phyloP scores from a whole-genome alignment of 495 filamentous ascomycete species.

The Penicillium simplicissimum region DNA sequence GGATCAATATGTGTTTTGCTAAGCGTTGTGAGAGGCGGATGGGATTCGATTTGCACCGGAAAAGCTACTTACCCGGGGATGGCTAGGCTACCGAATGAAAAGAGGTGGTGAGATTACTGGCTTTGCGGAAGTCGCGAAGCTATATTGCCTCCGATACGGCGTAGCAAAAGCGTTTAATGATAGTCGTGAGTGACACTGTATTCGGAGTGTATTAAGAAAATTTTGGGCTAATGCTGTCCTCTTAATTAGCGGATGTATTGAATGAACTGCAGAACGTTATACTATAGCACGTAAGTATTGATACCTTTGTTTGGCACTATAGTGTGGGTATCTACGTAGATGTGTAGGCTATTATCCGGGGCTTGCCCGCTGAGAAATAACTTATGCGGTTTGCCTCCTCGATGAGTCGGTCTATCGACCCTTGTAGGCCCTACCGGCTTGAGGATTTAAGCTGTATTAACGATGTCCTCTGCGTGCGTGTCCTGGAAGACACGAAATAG shows the following conservation, averaged over 20 bases:
- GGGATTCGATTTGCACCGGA: slow-evolving; percentile 35
- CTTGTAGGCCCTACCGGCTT: slow-evolving; percentile 26
- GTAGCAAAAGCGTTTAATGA: slow-evolving; percentile 40
- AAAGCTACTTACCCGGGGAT: background rate
- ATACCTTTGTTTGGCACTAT: slow-evolving; percentile 41
- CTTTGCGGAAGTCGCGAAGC: slow-evolving; percentile 29
- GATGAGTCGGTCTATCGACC: slow-evolving; percentile 40
- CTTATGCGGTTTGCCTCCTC: slow-evolving; percentile 34
- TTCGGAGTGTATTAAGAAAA: slow-evolving; percentile 1
- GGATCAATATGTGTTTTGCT: slow-evolving; percentile 25
- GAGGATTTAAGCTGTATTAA: slow-evolving; percentile 26
- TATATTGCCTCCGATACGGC: slow-evolving; percentile 38
- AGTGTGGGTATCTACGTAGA: slow-evolving; percentile 36
- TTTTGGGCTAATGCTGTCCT: slow-evolving; percentile 16
- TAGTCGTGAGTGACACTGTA: slow-evolving; percentile 23
- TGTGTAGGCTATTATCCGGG: slow-evolving; percentile 33
- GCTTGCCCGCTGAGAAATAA: slow-evolving; percentile 30
- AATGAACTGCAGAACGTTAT: slow-evolving; percentile 43
- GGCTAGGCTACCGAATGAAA: slow-evolving; percentile 21
- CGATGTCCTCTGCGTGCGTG: slow-evolving; percentile 8
- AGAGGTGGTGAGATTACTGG: slow-evolving; percentile 30
- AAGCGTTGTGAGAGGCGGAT: slow-evolving; percentile 11
- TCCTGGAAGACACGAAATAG: slow-evolving; percentile 15
- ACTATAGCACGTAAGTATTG: slow-evolving; percentile 36
- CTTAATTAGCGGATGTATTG: slow-evolving; percentile 33